Evolutionary conservation across 202 grass and related monocot species (phyloP), one percentile per base, ranked within the genome.

Genomic region (Zizania palustris): DNA sequence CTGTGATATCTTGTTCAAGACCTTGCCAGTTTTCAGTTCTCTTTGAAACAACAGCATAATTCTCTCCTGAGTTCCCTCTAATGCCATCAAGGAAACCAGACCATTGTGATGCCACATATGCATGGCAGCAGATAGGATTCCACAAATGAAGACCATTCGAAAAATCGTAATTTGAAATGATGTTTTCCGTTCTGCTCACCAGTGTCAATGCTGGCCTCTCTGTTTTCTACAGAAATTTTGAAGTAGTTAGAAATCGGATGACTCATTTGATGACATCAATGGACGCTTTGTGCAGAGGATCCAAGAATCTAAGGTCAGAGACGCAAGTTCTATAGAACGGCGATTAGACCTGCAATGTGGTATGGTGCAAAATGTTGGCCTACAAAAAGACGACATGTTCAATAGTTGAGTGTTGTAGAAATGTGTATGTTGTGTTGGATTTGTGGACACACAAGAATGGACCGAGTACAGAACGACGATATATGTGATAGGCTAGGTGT

Each of bases 101-200:
- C 88, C 90, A 87, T 69, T 91, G 81, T 71, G 93, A 97, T 44
- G 90, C 93, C 77, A 97, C 93, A 87, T 89, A 93, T 45, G 90
- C 90, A 35, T 93, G 85, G 73, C 93, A 97, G 57, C 55, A 73
- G 21, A 84, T 92, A 69, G 88, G 76, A 51, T 70, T 58, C 94
- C 94, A 97, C 22, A 79, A 79, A 63, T 90, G 80, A 82, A 97
- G 82, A 36, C 91, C 94, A 66, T 85, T 53, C 0, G 86, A 90
- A 83, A 97, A 97, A 79, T 93, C 66, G 80, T 63, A 85, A 53
- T 97, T 97, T 65, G 45, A 77, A 51, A 97, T 84, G 18, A 83
- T 85, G 69, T 90, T 92, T 77, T 87, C 48, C 71, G 76, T 58
- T 58, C 58, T 59, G 4, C 63, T 21, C 71, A 77, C 75, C 42